These are phyloP conservation scores for Silene conica DNA, from an alignment of 148 eudicot genomes.

Conservation along the genomic window DNA sequence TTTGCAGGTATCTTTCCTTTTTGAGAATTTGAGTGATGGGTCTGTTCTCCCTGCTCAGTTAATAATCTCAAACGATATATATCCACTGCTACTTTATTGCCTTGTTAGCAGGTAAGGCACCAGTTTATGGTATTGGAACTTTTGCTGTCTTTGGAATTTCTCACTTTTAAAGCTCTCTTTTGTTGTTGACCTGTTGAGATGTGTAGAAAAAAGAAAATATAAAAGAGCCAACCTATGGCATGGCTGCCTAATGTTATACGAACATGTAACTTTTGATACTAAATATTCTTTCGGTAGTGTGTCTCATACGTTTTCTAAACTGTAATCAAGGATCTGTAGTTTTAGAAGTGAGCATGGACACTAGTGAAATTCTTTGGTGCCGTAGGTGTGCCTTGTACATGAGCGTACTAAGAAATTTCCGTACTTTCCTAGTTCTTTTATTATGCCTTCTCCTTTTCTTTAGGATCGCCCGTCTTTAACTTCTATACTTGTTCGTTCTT, in stretches of 20 bases:
- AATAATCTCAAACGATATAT: slow-evolving; percentile 47
- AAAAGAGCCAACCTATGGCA: neutral
- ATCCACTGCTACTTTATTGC: slow-evolving; percentile 80
- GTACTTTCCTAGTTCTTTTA: too few species aligned
- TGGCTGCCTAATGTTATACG: neutral
- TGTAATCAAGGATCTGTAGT: too few species aligned
- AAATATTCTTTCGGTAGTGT: too few species aligned
- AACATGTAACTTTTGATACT: too few species aligned
- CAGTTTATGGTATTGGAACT: neutral
- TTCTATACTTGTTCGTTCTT: too few species aligned
- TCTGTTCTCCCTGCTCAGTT: slow-evolving; percentile 45
- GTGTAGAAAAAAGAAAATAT: neutral
- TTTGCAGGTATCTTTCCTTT: slow-evolving; percentile 70
- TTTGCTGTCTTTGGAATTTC: neutral
- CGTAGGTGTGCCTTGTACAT: too few species aligned
- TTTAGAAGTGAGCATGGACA: too few species aligned
- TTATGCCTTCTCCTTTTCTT: too few species aligned
- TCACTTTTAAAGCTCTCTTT: neutral
- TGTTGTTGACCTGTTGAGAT: slow-evolving; percentile 11
- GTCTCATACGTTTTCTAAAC: too few species aligned
- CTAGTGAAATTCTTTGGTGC: too few species aligned
- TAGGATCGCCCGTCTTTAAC: too few species aligned
- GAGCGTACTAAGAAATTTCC: too few species aligned
- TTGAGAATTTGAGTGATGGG: slow-evolving; percentile 50
- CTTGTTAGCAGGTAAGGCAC: slow-evolving; percentile 63